Evolutionary conservation across 148 eudicot species (phyloP).

Genomic region (Chenopodium formosanum): DNA sequence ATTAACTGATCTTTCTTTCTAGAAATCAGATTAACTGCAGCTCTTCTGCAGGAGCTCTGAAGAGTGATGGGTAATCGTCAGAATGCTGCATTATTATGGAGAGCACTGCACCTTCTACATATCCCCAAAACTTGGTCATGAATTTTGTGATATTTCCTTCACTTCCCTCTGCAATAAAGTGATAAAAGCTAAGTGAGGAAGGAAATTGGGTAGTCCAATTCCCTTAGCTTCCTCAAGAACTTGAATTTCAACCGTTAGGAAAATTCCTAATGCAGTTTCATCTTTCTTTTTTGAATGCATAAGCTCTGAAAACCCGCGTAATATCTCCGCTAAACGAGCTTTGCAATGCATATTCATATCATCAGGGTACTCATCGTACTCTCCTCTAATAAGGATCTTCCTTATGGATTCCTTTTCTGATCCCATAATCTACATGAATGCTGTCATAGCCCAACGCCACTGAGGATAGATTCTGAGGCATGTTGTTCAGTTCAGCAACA

Average conservation of each 20-base stretch:
- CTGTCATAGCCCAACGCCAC: conserved; percentile 32
- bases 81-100: conserved; percentile 35
- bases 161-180: conserved; percentile 36
- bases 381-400: conserved; percentile 46
- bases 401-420: conserved; percentile 43
- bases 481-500: conserved; percentile 32
- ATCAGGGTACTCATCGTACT: conserved; percentile 55
- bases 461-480: conserved; percentile 39
- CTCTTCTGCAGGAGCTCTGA: conserved; percentile 31
- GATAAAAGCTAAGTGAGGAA: conserved; percentile 44
- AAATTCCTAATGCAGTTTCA: background rate
- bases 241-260: conserved; percentile 39
- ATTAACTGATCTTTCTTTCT: conserved; percentile 30
- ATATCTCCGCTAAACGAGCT: conserved; percentile 32
- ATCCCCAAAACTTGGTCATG: conserved; percentile 42
- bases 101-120: conserved; percentile 30
- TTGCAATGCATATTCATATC: conserved; percentile 46
- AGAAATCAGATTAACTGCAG: conserved; percentile 28
- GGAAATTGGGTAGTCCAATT: conserved; percentile 56
- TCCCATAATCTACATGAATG: conserved; percentile 30
- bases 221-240: conserved; percentile 49
- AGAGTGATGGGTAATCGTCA: conserved; percentile 38
- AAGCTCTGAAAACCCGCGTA: no score
- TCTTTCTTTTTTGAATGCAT: background rate
- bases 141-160: conserved; percentile 31